phyloP scores from a whole-genome alignment of 306 rosid genomes.

The Cucumis sativus region DNA sequence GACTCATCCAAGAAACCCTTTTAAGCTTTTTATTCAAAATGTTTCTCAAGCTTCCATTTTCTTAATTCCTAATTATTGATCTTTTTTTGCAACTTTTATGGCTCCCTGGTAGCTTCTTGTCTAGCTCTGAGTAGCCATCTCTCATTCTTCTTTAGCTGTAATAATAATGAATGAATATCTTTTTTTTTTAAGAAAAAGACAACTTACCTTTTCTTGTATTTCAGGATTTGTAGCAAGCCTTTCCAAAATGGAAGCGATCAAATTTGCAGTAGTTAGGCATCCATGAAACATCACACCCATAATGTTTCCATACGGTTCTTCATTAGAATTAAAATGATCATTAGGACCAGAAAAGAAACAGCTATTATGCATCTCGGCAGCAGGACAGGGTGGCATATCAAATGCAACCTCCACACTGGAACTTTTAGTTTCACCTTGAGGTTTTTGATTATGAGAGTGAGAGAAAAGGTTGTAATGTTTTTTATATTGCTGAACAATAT shows the following conservation, averaged over 20 bases:
- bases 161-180: too few species aligned
- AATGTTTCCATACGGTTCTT: slow-evolving; percentile 50
- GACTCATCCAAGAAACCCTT: neutral
- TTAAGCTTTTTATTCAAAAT: neutral
- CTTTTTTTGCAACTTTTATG: neutral
- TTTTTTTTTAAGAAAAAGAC: neutral
- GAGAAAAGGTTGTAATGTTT: slow-evolving; percentile 29
- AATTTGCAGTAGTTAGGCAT: slow-evolving; percentile 48
- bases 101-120: neutral
- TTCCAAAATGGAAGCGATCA: slow-evolving; percentile 42
- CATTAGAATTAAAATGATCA: slow-evolving; percentile 23
- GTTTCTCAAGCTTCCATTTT: neutral
- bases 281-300: slow-evolving; percentile 81
- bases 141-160: neutral
- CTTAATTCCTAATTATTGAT: neutral
- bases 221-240: slow-evolving; percentile 42
- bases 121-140: neutral
- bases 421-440: slow-evolving; percentile 13
- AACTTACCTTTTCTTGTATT: slow-evolving; percentile 62
- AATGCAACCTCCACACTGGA: slow-evolving; percentile 20
- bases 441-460: slow-evolving; percentile 20
- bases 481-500: slow-evolving; percentile 46
- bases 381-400: slow-evolving; percentile 23
- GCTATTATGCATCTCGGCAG: slow-evolving; percentile 18
- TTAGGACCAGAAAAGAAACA: slow-evolving; percentile 25